Evolutionary conservation across 139 green algal genomes (phyloP), one percentile per base, ranked within the genome.

Genomic region (Dunaliella primolecta): DNA sequence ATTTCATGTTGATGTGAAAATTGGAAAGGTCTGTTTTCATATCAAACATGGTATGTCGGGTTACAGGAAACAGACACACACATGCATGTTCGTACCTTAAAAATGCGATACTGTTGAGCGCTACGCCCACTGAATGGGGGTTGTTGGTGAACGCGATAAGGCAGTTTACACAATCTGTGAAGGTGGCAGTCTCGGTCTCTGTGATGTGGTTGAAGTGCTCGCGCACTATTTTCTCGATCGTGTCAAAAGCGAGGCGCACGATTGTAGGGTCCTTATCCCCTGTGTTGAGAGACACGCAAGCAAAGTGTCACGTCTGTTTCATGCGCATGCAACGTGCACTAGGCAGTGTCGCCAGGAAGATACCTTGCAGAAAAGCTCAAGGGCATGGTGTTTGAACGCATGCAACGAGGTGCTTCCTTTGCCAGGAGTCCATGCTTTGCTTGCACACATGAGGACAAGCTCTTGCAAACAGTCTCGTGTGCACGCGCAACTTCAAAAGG

Each of bases 141-240:
- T 97, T 98, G 94, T 99, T 99, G 89, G 97, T 98, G 93, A 99
- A 99, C 35, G 96, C 97, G 79, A 99, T 98, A 34, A 99, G 94
- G 93, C 97, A 99, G 92, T 99, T 99, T 80, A 99, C 97, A 85
- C 94, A 98, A 91, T 99, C 97, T 0, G 96, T 98, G 93, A 99
- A 99, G 20, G 97, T 98, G 20, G 94, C 97, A 34, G 94, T 94
- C 90, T 99, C 96, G 11, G 97, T 98, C 89, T 99, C 97, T 80
- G 97, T 99, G 89, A 99, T 99, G 90, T 96, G 94, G 32, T 91
- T 89, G 89, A 99, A 99, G 92, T 99, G 95, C 88, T 99, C 95
- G 3, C 97, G 90, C 82, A 99, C 96, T 84, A 99, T 98, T 89
- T 96, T 97, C 88, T 99, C 97, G 38, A 99, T 96, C 3, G 97